Conservation (phyloP, 768 basidiomycete species). For the Pulveroboletus sp. region DNA sequence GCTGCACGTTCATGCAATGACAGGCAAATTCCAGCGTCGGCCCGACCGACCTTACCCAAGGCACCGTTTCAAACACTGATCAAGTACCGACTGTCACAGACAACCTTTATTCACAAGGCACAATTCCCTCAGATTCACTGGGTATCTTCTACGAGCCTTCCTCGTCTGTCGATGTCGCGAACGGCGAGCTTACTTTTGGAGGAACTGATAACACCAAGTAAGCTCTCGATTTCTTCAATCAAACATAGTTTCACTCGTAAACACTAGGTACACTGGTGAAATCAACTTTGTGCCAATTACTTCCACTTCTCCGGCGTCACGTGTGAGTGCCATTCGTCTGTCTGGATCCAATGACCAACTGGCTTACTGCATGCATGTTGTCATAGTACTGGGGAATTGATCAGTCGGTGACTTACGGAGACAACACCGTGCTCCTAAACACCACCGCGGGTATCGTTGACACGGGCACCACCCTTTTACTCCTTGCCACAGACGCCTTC, state of each 20-base stretch:
- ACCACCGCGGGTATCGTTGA: constrained; percentile 49
- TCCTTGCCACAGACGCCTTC: constrained; percentile 13
- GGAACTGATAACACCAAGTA: constrained; percentile 35
- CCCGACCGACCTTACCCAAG: neutral
- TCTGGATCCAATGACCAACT: neutral
- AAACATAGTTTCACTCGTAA: neutral
- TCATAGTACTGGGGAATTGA: constrained; percentile 50
- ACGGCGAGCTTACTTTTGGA: constrained; percentile 27
- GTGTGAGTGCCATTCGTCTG: constrained; percentile 10
- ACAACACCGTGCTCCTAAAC: constrained; percentile 30
- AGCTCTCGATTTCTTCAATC: neutral
- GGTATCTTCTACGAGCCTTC: constrained; percentile 30
- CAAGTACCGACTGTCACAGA: constrained; percentile 33
- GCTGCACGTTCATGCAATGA: too few species aligned
- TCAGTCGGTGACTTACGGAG: constrained; percentile 36
- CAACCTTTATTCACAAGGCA: constrained; percentile 29
- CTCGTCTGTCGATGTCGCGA: constrained; percentile 12
- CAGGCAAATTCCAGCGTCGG: too few species aligned
- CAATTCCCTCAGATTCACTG: constrained; percentile 23
- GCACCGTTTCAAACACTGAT: neutral
- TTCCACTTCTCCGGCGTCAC: constrained; percentile 16
- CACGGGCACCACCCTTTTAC: constrained; percentile 29
- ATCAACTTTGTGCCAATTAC: constrained; percentile 24
- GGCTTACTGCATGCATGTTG: neutral
- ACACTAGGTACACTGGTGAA: constrained; percentile 26